Conservation (phyloP, 2,329 filamentous ascomycete genomes). For the Neonectria neomacrospora region DNA sequence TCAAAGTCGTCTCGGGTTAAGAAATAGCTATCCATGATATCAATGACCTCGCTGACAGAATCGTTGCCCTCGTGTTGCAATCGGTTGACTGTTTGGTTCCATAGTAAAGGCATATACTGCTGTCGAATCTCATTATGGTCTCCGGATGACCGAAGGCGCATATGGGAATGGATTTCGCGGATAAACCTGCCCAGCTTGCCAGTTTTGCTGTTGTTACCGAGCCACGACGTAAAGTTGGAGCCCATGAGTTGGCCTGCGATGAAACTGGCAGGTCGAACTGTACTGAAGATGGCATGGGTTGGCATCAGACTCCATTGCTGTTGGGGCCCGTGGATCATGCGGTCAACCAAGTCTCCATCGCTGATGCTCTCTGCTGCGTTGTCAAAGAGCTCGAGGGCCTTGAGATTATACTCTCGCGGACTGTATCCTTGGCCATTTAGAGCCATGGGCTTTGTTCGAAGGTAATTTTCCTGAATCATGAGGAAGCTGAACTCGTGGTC, state of each 20-base stretch:
- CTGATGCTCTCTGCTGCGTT: slow-evolving; percentile 95
- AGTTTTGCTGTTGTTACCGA: slow-evolving; percentile 93
- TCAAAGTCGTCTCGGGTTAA: slow-evolving; percentile 96
- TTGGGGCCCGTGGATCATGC: slow-evolving; percentile 98
- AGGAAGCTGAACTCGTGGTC: slow-evolving; percentile 97
- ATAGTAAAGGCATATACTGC: slow-evolving; percentile 90
- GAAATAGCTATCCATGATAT: slow-evolving; percentile 97
- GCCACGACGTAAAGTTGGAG: slow-evolving; percentile 87
- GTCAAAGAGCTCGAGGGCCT: slow-evolving; percentile 86
- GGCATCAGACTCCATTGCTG: slow-evolving; percentile 99
- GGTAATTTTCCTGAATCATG: slow-evolving; percentile 98
- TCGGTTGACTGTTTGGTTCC: slow-evolving; percentile 80
- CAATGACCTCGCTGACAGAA: slow-evolving; percentile 82
- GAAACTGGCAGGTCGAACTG: slow-evolving; percentile 90
- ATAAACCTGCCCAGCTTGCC: slow-evolving; percentile 81
- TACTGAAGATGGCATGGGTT: slow-evolving; percentile 93
- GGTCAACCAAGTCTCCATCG: slow-evolving; percentile 93
- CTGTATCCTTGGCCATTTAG: slow-evolving; percentile 66
- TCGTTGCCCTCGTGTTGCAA: slow-evolving; percentile 85
- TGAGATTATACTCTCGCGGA: slow-evolving; percentile 77
- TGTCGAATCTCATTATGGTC: slow-evolving; percentile 95
- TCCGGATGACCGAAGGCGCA: slow-evolving; percentile 89
- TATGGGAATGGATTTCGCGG: slow-evolving; percentile 96
- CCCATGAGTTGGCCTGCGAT: slow-evolving; percentile 80
- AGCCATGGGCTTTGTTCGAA: slow-evolving; percentile 80